These are phyloP conservation scores for Solanum dulcamara DNA, from an alignment of 257 asterid species.

Conservation along the genomic window DNA sequence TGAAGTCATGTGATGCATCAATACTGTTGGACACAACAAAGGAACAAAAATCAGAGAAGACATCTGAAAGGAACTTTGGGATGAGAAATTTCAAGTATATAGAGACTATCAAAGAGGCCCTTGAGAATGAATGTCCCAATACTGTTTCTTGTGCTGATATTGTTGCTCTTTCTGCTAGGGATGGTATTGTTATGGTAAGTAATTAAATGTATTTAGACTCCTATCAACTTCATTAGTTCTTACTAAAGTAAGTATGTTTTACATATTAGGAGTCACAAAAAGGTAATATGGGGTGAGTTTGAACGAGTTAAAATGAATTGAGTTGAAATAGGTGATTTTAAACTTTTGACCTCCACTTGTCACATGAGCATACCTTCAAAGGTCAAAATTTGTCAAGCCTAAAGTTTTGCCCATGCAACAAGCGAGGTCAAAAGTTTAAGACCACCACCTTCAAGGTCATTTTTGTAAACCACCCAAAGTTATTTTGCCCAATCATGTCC, in stretches of 20 bases:
- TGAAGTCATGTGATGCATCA: conserved; percentile 88
- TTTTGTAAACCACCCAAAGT: background rate
- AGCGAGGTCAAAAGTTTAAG: background rate
- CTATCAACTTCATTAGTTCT: background rate
- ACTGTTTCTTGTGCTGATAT: conserved; percentile 88
- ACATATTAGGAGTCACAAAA: background rate
- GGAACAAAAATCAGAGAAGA: conserved; percentile 52
- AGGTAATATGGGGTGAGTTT: background rate
- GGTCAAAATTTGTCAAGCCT: background rate
- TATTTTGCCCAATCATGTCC: background rate
- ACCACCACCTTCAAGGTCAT: too few species aligned
- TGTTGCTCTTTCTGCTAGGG: conserved; percentile 77
- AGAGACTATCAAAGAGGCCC: conserved; percentile 42
- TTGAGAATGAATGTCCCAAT: conserved; percentile 56
- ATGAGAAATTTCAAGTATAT: conserved; percentile 69
- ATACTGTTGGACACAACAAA: conserved; percentile 35
- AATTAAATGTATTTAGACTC: background rate
- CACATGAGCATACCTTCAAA: background rate
- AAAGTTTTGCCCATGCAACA: background rate
- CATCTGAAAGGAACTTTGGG: conserved; percentile 41
- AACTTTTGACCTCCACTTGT: background rate
- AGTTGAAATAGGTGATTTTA: background rate
- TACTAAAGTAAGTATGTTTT: too few species aligned
- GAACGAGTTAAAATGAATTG: background rate
- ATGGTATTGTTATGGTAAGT: conserved; percentile 57